Evolutionary conservation across 768 basidiomycete genomes (phyloP).

Genomic region (Suillus sp.): DNA sequence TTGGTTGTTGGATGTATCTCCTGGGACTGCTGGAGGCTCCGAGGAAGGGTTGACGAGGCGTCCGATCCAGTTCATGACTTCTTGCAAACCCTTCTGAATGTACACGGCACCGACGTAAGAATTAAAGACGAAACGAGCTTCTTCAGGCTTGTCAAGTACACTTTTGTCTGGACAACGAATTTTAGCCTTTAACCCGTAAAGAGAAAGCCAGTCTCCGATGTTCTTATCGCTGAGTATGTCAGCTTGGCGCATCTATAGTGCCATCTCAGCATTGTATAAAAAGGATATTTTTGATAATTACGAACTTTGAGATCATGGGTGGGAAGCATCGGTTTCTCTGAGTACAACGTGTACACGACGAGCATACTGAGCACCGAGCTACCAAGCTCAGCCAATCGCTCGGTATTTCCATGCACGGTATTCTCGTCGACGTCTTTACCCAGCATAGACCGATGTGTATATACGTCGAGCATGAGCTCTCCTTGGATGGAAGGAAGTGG

Average conservation of each 20-base stretch:
- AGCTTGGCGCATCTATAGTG: slow-evolving; percentile 27
- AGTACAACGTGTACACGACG: slow-evolving; percentile 53
- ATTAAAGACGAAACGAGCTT: slow-evolving; percentile 55
- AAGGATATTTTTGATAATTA: not conserved
- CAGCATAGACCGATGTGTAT: slow-evolving; percentile 45
- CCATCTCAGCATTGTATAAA: not conserved
- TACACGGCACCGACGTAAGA: slow-evolving; percentile 71
- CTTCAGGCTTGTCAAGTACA: slow-evolving; percentile 41
- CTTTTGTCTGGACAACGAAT: slow-evolving; percentile 47
- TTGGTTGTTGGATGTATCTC: slow-evolving; percentile 13
- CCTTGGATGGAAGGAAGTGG: slow-evolving; percentile 59
- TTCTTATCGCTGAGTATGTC: slow-evolving; percentile 40
- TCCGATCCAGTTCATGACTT: slow-evolving; percentile 60
- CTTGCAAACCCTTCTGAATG: slow-evolving; percentile 51
- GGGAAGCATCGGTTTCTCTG: slow-evolving; percentile 43
- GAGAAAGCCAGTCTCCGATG: slow-evolving; percentile 50
- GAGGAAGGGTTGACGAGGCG: slow-evolving; percentile 53
- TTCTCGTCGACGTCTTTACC: slow-evolving; percentile 41
- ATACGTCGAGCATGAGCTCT: slow-evolving; percentile 60
- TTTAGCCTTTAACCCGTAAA: slow-evolving; percentile 55
- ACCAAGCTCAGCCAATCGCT: slow-evolving; percentile 63
- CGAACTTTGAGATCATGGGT: slow-evolving; percentile 48
- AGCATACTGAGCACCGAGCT: slow-evolving; percentile 51
- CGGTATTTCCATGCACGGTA: slow-evolving; percentile 51
- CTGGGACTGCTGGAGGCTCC: slow-evolving; percentile 26